Evolutionary conservation across 2,329 filamentous ascomycete species (phyloP), one percentile per base, ranked within the genome.

Genomic region (Paecilomyces sp.): DNA sequence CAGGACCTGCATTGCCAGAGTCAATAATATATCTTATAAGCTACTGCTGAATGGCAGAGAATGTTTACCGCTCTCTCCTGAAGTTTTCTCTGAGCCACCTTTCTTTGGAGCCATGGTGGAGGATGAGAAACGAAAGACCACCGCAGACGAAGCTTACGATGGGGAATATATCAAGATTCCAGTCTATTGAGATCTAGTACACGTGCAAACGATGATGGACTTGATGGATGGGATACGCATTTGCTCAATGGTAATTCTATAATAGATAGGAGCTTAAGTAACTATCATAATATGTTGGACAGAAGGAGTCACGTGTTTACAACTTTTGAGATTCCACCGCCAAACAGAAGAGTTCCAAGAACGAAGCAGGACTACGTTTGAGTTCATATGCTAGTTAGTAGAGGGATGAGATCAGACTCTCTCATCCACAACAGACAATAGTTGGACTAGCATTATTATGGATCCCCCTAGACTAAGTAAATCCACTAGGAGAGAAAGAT

Each of bases 101-200:
- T 75, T 79, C 53, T 70, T 71, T 24, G 74, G 74, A 36, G 71
- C 72, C 77, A 79, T 79, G 31, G 3, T 22, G 68, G 54, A 65
- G 64, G n/a, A 50, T 47, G 3, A 28, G 25, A 3, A 28, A 28
- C 3, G 25, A 28, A 28, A 28, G 25, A 6, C 25, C 25, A 28
- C 25, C 25, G n/a, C 7, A n/a, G 15, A n/a, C n/a, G 9, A 3
- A 18, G 15, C 18, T 15, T 18, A 18, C 4, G 18, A 18, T 47
- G 41, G 18, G 18, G 22, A 22, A 22, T 47, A 55, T 47, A 15
- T 53, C 28, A 53, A 9, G 7, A 24, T 11, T 13, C 13, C 51
- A 11, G 5, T 25, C 25, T 30, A 25, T 28, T 6, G 9, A 53
- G 51, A 28, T 4, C 3, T 53, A 18, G 4, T 0, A n/a, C 25